Evolutionary conservation across 306 rosid species (phyloP).

Genomic region (Prunus padus): DNA sequence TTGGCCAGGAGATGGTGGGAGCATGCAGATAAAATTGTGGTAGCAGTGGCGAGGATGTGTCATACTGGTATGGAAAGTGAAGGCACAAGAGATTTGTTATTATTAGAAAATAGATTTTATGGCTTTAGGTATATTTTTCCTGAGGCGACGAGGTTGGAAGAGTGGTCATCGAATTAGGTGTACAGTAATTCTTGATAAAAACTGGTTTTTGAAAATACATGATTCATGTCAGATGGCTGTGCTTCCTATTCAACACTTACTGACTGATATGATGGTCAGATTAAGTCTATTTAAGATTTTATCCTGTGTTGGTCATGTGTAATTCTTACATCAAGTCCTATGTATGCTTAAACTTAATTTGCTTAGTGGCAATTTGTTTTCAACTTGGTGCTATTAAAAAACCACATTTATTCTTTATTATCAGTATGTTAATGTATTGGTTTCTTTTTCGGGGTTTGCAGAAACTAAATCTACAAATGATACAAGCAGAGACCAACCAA

Average conservation of each 20-base stretch:
- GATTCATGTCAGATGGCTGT: background rate
- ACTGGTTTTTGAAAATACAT: background rate
- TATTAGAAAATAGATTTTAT: background rate
- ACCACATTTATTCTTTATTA: constrained; percentile 9
- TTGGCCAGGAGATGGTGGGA: background rate
- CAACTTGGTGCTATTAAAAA: background rate
- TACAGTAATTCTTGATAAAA: background rate
- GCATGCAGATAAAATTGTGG: background rate
- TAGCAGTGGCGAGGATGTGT: background rate
- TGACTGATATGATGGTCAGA: background rate
- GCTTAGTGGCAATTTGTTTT: background rate
- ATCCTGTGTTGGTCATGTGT: background rate
- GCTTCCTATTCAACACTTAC: background rate
- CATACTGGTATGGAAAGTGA: background rate
- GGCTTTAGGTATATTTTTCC: background rate
- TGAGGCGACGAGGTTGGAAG: background rate
- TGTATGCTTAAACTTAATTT: background rate
- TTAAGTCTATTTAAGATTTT: background rate
- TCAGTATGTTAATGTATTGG: constrained; percentile 10
- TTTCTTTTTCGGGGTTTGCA: constrained; percentile 29
- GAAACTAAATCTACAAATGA: constrained; percentile 74
- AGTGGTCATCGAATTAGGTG: background rate
- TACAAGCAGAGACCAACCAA: constrained; percentile 77
- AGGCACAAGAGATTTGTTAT: background rate
- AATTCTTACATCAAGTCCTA: background rate